These are phyloP conservation scores for Ogataea ganodermae DNA, from an alignment of 805 yeast genomes.

Conservation along the genomic window DNA sequence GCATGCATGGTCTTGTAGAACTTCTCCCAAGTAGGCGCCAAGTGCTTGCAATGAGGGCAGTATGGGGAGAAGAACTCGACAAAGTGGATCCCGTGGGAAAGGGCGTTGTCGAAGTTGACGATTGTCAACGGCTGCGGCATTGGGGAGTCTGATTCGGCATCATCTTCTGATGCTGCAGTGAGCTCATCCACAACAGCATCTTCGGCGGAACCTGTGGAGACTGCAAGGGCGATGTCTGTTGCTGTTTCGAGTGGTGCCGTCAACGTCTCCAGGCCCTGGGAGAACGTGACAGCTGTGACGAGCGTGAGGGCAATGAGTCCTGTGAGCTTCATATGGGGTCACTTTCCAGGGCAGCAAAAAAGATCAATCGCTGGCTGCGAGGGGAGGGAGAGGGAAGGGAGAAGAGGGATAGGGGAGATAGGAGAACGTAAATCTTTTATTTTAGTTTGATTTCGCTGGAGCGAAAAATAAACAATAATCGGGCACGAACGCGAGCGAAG, in stretches of 20 bases:
- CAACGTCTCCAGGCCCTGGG: neutral
- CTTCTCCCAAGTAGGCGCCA: constrained; percentile 83
- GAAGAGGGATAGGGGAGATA: no score
- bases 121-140: constrained; percentile 55
- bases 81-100: constrained; percentile 62
- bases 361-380: no score
- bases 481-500: no score
- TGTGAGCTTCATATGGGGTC: neutral
- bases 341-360: neutral
- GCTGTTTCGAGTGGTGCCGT: constrained; percentile 6
- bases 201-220: neutral
- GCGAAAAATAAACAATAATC: no score
- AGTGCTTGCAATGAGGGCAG: constrained; percentile 75
- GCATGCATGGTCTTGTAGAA: constrained; percentile 53
- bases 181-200: neutral
- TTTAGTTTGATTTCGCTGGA: no score
- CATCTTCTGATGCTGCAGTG: neutral
- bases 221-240: neutral
- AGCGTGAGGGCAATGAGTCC: neutral
- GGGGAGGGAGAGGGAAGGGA: no score
- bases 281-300: neutral
- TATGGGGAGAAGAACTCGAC: constrained; percentile 91
- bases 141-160: constrained; percentile 4
- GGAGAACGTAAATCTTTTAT: no score
- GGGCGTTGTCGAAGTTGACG: constrained; percentile 50